These are phyloP conservation scores for Tremella yokohamensis DNA, from an alignment of 768 basidiomycete genomes.

Conservation along the genomic window DNA sequence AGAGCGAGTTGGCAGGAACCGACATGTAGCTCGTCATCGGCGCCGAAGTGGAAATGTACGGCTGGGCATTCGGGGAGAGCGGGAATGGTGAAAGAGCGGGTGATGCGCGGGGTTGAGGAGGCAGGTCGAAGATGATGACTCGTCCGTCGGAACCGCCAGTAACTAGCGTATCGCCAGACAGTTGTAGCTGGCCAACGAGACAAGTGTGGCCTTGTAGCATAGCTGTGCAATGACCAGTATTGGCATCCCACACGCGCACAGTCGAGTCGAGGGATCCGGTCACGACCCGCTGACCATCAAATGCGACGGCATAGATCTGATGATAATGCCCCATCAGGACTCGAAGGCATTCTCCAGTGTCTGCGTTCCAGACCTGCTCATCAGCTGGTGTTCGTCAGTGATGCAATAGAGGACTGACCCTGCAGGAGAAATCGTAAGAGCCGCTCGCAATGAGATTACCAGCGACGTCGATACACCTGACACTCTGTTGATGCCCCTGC, in stretches of 20 bases:
- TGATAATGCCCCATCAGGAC: conserved; percentile 77
- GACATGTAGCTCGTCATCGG: no score
- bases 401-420: conserved; percentile 56
- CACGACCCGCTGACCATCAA: conserved; percentile 75
- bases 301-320: conserved; percentile 86
- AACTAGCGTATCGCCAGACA: conserved; percentile 62
- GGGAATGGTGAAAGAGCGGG: no score
- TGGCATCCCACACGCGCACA: conserved; percentile 83
- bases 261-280: conserved; percentile 92
- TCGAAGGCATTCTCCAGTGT: conserved; percentile 81
- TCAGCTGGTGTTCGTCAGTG: conserved; percentile 6
- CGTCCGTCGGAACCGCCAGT: conserved; percentile 88
- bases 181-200: conserved; percentile 84
- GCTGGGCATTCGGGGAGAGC: no score
- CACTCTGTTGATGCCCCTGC: conserved; percentile 72
- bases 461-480: conserved; percentile 82
- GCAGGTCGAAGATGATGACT: conserved; percentile 66
- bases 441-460: conserved; percentile 82
- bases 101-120: no score
- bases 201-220: conserved; percentile 86
- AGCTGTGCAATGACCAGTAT: conserved; percentile 82
- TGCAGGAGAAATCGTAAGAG: conserved; percentile 84
- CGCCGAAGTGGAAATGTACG: no score
- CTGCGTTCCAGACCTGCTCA: conserved; percentile 77
- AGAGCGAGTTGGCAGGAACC: no score